These are phyloP conservation scores for Cordyceps cateniannulata DNA, from an alignment of 2,329 filamentous ascomycete genomes.

Conservation along the genomic window DNA sequence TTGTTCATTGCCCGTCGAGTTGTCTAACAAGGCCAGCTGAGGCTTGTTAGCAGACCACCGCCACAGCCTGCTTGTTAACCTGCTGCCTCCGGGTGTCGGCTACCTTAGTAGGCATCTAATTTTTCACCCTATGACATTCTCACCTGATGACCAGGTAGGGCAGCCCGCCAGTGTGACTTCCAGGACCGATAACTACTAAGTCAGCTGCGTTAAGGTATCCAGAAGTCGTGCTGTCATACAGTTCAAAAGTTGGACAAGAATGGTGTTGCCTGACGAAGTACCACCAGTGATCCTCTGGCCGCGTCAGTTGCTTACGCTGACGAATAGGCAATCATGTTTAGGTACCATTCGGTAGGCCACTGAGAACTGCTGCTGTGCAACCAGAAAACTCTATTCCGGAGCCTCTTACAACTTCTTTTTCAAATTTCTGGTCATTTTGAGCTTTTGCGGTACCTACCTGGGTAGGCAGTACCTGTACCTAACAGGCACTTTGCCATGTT, in stretches of 20 bases:
- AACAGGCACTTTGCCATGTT: too few relatives aligned
- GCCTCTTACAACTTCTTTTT: neutral
- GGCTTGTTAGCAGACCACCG: neutral
- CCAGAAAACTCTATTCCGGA: neutral
- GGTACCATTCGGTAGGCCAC: neutral
- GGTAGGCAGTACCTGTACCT: too few relatives aligned
- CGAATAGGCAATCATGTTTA: slow-evolving; percentile 1
- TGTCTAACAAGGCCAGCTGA: neutral
- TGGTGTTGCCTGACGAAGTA: neutral
- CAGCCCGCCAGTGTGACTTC: neutral
- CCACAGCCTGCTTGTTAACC: neutral
- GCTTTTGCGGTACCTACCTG: too few relatives aligned
- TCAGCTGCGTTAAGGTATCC: neutral
- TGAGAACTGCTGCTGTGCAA: neutral
- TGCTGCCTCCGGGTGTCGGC: neutral
- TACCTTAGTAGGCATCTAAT: too few relatives aligned
- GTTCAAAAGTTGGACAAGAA: too few relatives aligned
- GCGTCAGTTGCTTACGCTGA: slow-evolving; percentile 6
- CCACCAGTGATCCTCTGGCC: neutral
- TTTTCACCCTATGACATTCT: neutral
- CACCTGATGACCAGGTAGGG: neutral
- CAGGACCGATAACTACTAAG: too few relatives aligned
- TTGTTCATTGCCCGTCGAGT: neutral
- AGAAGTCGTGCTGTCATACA: neutral
- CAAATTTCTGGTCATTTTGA: too few relatives aligned